Percentiles rank a stretch among this genome's conserved stretches.
Evolutionary conservation across 2,329 filamentous ascomycete genomes (phyloP).

Genomic region (Fusarium sp.): DNA sequence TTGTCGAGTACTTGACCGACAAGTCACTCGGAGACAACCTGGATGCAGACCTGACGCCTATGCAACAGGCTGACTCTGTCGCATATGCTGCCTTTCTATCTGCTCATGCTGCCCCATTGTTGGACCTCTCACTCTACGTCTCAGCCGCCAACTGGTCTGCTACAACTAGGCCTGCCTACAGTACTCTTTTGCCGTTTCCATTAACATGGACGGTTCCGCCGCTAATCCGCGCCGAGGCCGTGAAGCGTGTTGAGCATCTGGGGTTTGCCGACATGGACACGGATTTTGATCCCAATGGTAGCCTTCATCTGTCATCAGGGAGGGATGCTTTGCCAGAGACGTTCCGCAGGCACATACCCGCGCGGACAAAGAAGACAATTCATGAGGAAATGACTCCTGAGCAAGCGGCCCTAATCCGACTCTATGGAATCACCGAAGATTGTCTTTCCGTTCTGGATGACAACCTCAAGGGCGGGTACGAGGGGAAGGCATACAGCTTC

Average conservation of each 20-base stretch:
- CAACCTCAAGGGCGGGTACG: slow-evolving; percentile 52
- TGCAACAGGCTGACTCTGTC: slow-evolving; percentile 59
- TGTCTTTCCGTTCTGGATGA: slow-evolving; percentile 78
- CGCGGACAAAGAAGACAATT: slow-evolving; percentile 65
- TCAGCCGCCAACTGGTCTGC: slow-evolving; percentile 87
- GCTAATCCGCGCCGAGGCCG: slow-evolving; percentile 75
- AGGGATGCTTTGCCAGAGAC: slow-evolving; percentile 54
- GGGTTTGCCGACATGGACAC: slow-evolving; percentile 76
- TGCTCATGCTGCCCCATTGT: slow-evolving; percentile 77
- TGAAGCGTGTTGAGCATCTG: slow-evolving; percentile 74
- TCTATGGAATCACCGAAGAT: slow-evolving; percentile 77
- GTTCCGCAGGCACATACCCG: slow-evolving; percentile 54
- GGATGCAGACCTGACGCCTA: slow-evolving; percentile 54
- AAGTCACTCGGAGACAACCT: slow-evolving; percentile 51
- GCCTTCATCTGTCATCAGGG: slow-evolving; percentile 52
- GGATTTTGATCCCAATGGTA: slow-evolving; percentile 59
- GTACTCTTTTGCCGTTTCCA: slow-evolving; percentile 82
- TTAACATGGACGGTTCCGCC: slow-evolving; percentile 88
- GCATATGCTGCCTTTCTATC: slow-evolving; percentile 76
- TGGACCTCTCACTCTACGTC: slow-evolving; percentile 90
- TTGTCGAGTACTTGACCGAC: slow-evolving; percentile 66
- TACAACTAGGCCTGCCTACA: slow-evolving; percentile 83
- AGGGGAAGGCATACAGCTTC: slow-evolving; percentile 48
- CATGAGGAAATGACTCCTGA: slow-evolving; percentile 73
- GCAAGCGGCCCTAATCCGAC: slow-evolving; percentile 77